Percentiles rank a stretch among this genome's conserved stretches.
Evolutionary conservation across 306 rosid genomes (phyloP).

Genomic region (Lathyrus tuberosus): DNA sequence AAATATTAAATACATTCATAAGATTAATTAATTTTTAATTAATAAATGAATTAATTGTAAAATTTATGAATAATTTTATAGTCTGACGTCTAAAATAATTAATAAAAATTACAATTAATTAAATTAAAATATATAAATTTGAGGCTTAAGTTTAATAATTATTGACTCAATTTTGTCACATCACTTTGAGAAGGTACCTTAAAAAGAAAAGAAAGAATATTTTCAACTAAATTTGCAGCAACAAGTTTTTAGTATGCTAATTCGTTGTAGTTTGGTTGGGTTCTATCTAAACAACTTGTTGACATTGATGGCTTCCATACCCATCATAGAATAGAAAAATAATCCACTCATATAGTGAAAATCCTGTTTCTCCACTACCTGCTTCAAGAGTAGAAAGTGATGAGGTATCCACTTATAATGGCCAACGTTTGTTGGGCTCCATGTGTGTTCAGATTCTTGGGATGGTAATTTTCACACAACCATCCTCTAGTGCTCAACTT

Average conservation of each 20-base stretch:
- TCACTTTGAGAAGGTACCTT: neutral
- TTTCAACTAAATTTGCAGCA: neutral
- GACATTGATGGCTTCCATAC: neutral
- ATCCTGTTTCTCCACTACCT: conserved; percentile 32
- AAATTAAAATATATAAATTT: no score
- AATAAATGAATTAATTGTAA: no score
- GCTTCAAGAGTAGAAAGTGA: conserved; percentile 24
- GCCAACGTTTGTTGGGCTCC: conserved; percentile 34
- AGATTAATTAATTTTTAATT: no score
- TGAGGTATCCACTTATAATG: conserved; percentile 7
- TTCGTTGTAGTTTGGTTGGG: neutral
- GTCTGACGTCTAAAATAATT: no score
- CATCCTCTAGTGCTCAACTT: neutral
- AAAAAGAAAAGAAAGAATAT: no score
- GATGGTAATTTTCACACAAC: conserved; percentile 18
- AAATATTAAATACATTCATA: no score
- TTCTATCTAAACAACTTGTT: conserved; percentile 5
- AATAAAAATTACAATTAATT: no score
- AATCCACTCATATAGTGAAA: conserved; percentile 12
- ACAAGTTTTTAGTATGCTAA: neutral
- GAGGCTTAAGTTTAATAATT: neutral
- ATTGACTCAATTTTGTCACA: neutral
- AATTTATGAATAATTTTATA: no score
- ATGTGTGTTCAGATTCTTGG: conserved; percentile 29
- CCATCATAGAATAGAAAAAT: conserved; percentile 4